Conservation (phyloP, 495 filamentous ascomycete species). For the Oleoguttula mirabilis region DNA sequence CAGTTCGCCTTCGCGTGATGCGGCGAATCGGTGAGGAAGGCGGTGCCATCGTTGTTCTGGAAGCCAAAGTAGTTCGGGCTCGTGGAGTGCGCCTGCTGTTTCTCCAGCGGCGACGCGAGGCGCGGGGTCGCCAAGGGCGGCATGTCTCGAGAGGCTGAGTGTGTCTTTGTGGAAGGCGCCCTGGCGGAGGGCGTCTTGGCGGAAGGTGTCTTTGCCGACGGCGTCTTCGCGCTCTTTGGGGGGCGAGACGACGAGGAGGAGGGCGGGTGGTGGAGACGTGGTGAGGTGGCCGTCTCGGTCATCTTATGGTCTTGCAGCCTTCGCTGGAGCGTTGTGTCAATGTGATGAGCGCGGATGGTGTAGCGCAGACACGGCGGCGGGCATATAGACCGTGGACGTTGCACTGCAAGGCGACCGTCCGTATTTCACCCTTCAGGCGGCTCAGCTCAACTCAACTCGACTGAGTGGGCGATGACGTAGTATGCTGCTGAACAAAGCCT, state of each 20-base stretch:
- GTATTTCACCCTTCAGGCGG: too few relatives aligned
- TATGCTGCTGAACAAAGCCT: too few relatives aligned
- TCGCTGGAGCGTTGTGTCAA: too few relatives aligned
- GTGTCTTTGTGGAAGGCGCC: not conserved
- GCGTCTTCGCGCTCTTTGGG: not conserved
- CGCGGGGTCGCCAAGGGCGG: too few relatives aligned
- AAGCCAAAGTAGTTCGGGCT: conserved; percentile 22
- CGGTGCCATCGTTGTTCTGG: conserved; percentile 3
- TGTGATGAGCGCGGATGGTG: too few relatives aligned
- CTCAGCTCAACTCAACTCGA: too few relatives aligned
- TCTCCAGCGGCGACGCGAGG: not conserved
- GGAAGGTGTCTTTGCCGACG: not conserved
- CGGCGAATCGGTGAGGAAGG: conserved; percentile 20
- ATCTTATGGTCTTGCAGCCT: too few relatives aligned
- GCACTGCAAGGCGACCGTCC: too few relatives aligned
- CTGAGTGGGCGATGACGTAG: too few relatives aligned
- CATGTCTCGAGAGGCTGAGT: too few relatives aligned
- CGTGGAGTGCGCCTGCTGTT: conserved; percentile 5
- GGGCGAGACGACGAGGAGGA: not conserved
- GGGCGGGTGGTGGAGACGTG: not conserved
- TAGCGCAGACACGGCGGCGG: too few relatives aligned
- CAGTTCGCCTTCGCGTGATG: conserved; percentile 52
- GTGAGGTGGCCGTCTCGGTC: not conserved
- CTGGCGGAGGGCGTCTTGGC: conserved; percentile 2
- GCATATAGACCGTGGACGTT: too few relatives aligned